Base-by-base conservation (phyloP, 2,329 filamentous ascomycete genomes). In the Eurotiales sp. region DNA sequence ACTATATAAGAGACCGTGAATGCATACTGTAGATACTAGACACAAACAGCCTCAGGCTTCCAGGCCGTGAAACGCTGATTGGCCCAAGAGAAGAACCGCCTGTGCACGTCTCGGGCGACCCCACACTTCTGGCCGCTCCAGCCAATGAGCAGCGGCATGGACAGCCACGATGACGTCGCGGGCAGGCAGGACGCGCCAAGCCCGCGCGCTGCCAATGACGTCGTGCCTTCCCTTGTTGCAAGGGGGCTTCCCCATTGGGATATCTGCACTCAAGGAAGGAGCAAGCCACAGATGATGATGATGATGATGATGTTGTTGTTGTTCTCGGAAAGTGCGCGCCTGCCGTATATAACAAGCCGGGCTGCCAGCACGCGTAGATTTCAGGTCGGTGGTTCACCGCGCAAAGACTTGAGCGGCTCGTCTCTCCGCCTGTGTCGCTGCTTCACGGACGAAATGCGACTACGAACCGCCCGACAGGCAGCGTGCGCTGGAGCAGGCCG, bases 121-220 rank as follows among this genome's bases (percentile, higher is more conserved):
- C 34, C 34, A 37, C 34, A 37, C n/a, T n/a, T n/a, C n/a, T n/a
- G n/a, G n/a, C n/a, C n/a, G n/a, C n/a, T n/a, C n/a, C n/a, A 12
- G 15, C 34, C 34, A 37, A 37, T 37, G 17, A n/a, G 34, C 3
- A 8, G 17, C 4, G 3, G 4, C 15, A 17, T 10, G 21, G 29
- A 37, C 30, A 46, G 25, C 21, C 42, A 45, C 42, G 19, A 50
- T 50, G 47, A 50, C 47, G 47, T 50, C 47, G 47, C 30, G 39
- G 39, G 15, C 27, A 25, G 47, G 34, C 30, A 22, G 15, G 29
- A 19, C 32, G n/a, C 25, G 41, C 48, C 48, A 51, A 51, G 48
- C 48, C 40, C 32, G 22, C 29, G 21, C 23, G 37, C 30, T 11
- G 22, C 40, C 40, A 25, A 41, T 53, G 51, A 53, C 51, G 51